A percentile compares a stretch with the other conserved stretches of the same genome.
phyloP scores from a whole-genome alignment of 202 grass and related monocot species.

The Elaeis oleifera region DNA sequence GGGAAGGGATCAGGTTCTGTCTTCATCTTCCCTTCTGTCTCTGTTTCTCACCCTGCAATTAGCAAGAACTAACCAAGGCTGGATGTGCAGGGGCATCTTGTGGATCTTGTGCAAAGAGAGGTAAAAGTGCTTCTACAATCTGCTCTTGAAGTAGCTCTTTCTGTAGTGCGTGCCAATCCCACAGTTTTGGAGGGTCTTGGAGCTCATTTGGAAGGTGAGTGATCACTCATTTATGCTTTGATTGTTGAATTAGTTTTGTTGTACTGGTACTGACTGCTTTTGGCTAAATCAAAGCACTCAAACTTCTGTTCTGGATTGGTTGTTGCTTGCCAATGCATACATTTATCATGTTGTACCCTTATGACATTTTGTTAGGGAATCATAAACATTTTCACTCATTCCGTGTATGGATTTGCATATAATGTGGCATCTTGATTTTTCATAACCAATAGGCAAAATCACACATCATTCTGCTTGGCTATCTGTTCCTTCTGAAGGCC shows the following conservation, averaged over 20 bases:
- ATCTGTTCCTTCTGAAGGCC: too few species aligned
- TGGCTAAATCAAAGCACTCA: too few species aligned
- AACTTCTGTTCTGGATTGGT: too few species aligned
- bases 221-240: not conserved
- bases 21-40: conserved; percentile 8
- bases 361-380: too few species aligned
- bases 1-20: conserved; percentile 87
- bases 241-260: conserved; percentile 13
- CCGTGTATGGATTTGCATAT: too few species aligned
- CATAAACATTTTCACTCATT: too few species aligned
- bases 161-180: conserved; percentile 81
- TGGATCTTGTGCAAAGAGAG: conserved; percentile 84
- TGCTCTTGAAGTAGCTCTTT: conserved; percentile 88
- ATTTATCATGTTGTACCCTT: too few species aligned
- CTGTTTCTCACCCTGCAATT: conserved; percentile 8
- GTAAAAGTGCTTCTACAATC: conserved; percentile 83
- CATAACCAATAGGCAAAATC: too few species aligned
- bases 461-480: too few species aligned
- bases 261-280: too few species aligned
- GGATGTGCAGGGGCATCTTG: conserved; percentile 59
- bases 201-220: conserved; percentile 92
- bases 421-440: too few species aligned
- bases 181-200: conserved; percentile 84
- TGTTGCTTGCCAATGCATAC: too few species aligned
- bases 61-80: conserved; percentile 9